Evolutionary conservation across 805 yeast genomes (phyloP).

Genomic region (Ogataea saltuana): DNA sequence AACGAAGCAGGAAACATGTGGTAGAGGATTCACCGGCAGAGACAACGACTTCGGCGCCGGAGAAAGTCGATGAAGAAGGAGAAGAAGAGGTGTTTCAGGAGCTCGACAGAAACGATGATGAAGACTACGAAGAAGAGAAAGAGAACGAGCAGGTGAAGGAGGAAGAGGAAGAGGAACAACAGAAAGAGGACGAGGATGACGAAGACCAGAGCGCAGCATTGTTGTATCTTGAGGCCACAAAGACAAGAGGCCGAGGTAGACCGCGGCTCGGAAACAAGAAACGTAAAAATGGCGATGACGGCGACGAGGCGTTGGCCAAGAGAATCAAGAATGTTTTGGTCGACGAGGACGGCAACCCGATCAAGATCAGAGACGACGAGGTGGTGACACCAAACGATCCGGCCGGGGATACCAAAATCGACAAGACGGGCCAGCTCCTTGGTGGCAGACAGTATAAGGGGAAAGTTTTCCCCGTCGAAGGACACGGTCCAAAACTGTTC

Average conservation of each 20-base stretch:
- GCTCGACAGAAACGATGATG: conserved; percentile 26
- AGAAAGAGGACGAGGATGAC: conserved; percentile 22
- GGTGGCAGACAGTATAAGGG: conserved; percentile 78
- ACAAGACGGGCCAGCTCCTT: conserved; percentile 59
- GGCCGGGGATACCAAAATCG: conserved; percentile 75
- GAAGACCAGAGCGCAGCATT: conserved; percentile 29
- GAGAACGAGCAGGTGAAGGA: conserved; percentile 26
- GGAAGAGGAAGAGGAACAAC: conserved; percentile 23
- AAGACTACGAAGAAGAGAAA: conserved; percentile 26
- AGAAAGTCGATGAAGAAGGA: conserved; percentile 9
- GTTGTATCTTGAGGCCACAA: conserved; percentile 20
- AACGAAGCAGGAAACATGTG: conserved; percentile 5
- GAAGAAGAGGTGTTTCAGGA: conserved; percentile 24
- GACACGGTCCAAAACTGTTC: conserved; percentile 69
- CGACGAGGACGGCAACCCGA: conserved; percentile 70
- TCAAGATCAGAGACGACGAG: conserved; percentile 71
- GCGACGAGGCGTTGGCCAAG: conserved; percentile 33
- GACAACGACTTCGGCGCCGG: conserved; percentile 15
- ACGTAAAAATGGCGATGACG: conserved; percentile 31
- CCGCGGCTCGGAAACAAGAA: conserved; percentile 28
- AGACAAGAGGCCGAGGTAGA: conserved; percentile 36
- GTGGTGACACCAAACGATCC: conserved; percentile 73
- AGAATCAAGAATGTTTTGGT: conserved; percentile 27
- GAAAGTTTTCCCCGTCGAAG: conserved; percentile 62
- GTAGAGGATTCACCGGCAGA: conserved; percentile 2